These are phyloP conservation scores for Trapa bicornis DNA, from an alignment of 345 rosid genomes.

Conservation along the genomic window DNA sequence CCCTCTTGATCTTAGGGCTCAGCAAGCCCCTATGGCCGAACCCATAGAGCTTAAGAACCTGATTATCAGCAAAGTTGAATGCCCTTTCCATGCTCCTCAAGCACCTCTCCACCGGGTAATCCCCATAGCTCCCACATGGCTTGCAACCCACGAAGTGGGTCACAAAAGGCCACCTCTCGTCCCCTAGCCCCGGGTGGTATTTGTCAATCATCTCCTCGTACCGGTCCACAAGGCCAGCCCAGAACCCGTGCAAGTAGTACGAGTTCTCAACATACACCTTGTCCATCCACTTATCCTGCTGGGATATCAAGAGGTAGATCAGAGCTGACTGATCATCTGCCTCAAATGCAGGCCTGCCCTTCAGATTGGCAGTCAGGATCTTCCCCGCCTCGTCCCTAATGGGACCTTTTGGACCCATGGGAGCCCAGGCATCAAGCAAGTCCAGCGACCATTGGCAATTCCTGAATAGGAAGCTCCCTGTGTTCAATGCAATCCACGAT, in stretches of 20 bases:
- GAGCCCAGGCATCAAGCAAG: constrained; percentile 91
- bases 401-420: constrained; percentile 85
- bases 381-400: constrained; percentile 83
- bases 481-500: constrained; percentile 92
- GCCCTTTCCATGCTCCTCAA: constrained; percentile 92
- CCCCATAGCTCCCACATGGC: constrained; percentile 95
- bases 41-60: constrained; percentile 79
- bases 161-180: constrained; percentile 93
- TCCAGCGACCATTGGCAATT: constrained; percentile 93
- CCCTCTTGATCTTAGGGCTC: constrained; percentile 88
- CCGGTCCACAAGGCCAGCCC: constrained; percentile 87
- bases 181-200: constrained; percentile 88
- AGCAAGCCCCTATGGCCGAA: constrained; percentile 82
- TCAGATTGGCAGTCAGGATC: constrained; percentile 68
- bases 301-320: constrained; percentile 69
- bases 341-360: constrained; percentile 83
- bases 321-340: constrained; percentile 94
- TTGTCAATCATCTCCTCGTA: constrained; percentile 96
- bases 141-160: constrained; percentile 94
- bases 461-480: constrained; percentile 82
- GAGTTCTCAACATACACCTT: constrained; percentile 84
- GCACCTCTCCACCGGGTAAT: constrained; percentile 83
- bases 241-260: constrained; percentile 83
- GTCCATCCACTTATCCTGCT: constrained; percentile 76
- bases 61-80: constrained; percentile 86